Evolutionary conservation across 2,329 filamentous ascomycete genomes (phyloP).

Genomic region (Pseudogymnoascus sp.): DNA sequence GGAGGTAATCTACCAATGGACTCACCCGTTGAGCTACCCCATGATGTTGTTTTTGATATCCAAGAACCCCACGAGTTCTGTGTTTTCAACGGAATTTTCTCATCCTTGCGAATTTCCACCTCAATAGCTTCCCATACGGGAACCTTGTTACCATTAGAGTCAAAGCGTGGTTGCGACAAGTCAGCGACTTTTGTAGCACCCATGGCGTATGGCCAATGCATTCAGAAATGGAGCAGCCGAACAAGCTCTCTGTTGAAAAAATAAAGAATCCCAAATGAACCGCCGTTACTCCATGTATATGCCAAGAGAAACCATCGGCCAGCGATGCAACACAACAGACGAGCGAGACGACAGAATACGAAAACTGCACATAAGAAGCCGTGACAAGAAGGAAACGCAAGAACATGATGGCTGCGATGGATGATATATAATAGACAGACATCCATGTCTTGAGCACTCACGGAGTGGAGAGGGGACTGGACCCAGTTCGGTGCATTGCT

Average conservation of each 20-base stretch:
- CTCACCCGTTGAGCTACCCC: background rate
- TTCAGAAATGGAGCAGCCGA: background rate
- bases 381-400: background rate
- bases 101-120: slow-evolving; percentile 2
- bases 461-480: background rate
- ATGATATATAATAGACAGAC: background rate
- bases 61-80: background rate
- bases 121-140: background rate
- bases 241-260: background rate
- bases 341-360: background rate
- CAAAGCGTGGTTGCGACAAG: background rate
- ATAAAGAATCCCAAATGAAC: background rate
- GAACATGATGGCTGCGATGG: background rate
- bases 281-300: background rate
- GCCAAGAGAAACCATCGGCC: background rate
- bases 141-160: slow-evolving; percentile 3
- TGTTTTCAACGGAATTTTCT: background rate
- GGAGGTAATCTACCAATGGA: background rate
- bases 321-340: background rate
- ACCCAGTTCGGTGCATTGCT: background rate
- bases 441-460: background rate
- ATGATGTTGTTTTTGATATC: slow-evolving; percentile 5
- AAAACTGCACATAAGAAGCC: background rate
- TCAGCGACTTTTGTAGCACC: background rate
- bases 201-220: background rate